Evolutionary conservation across 2,329 filamentous ascomycete species (phyloP).

Genomic region (Daldinia sp.): DNA sequence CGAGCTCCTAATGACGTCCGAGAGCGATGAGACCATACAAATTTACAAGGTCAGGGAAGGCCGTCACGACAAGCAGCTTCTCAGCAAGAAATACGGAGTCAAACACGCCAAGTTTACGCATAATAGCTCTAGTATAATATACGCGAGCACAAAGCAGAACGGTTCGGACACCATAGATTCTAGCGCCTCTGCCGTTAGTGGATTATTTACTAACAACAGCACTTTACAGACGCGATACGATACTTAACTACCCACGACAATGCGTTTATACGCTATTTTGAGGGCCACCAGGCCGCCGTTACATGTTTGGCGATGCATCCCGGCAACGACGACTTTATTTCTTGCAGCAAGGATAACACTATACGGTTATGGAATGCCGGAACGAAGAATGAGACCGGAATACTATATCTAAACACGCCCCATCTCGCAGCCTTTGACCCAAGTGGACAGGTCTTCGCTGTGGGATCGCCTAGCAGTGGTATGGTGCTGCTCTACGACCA

Average conservation of each 20-base stretch:
- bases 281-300: constrained; percentile 85
- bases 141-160: constrained; percentile 95
- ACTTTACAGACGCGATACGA: constrained; percentile 73
- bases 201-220: background rate
- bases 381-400: constrained; percentile 80
- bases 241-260: constrained; percentile 95
- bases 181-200: background rate
- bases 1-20: constrained; percentile 88
- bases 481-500: constrained; percentile 89
- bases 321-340: constrained; percentile 88
- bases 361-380: constrained; percentile 89
- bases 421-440: constrained; percentile 91
- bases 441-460: constrained; percentile 88
- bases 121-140: constrained; percentile 88
- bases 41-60: constrained; percentile 95
- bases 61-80: constrained; percentile 84
- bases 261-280: constrained; percentile 94
- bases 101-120: constrained; percentile 96
- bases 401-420: constrained; percentile 80
- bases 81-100: constrained; percentile 96
- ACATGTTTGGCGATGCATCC: constrained; percentile 87
- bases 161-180: constrained; percentile 55
- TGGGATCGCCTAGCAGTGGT: constrained; percentile 82
- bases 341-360: constrained; percentile 88
- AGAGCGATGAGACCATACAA: constrained; percentile 94